Percentiles rank a stretch among this genome's conserved stretches.
These are phyloP conservation scores for Candida dendrica DNA, from an alignment of 805 yeast species.

Conservation along the genomic window DNA sequence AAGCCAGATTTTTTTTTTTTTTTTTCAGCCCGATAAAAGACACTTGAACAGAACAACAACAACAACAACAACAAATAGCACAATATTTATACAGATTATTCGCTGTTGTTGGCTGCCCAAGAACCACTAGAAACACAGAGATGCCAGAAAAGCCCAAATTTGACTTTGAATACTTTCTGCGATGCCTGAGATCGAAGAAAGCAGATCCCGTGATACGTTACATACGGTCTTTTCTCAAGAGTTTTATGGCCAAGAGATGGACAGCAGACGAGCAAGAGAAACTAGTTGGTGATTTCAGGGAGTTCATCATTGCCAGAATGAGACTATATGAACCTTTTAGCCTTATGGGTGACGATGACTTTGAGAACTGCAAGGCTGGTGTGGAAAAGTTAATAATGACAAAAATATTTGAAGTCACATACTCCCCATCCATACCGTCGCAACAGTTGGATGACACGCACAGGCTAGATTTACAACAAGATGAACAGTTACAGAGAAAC, in stretches of 20 bases:
- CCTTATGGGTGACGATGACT: constrained; percentile 47
- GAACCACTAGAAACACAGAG: too few relatives aligned
- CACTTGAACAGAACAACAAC: too few relatives aligned
- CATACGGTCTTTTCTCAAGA: constrained; percentile 73
- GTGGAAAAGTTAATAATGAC: constrained; percentile 91
- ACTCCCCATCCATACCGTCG: constrained; percentile 63
- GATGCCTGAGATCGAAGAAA: constrained; percentile 58
- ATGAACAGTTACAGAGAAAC: constrained; percentile 42
- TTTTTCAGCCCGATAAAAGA: too few relatives aligned
- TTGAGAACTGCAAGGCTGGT: constrained; percentile 80
- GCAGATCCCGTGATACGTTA: constrained; percentile 90
- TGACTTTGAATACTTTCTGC: constrained; percentile 78
- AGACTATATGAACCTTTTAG: constrained; percentile 64
- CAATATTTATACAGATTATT: too few relatives aligned
- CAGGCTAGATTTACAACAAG: constrained; percentile 55
- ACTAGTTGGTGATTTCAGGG: constrained; percentile 68
- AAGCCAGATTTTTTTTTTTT: too few relatives aligned
- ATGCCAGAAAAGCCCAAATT: constrained; percentile 31
- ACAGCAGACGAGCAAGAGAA: constrained; percentile 71
- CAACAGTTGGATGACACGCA: constrained; percentile 45
- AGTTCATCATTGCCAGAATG: constrained; percentile 62
- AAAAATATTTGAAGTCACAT: constrained; percentile 67
- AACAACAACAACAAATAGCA: too few relatives aligned
- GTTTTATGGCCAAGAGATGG: constrained; percentile 59
- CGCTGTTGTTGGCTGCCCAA: too few relatives aligned